Evolutionary conservation across 2,329 filamentous ascomycete genomes (phyloP), one percentile per base, ranked within the genome.

Genomic region (Pseudogymnoascus verrucosus): DNA sequence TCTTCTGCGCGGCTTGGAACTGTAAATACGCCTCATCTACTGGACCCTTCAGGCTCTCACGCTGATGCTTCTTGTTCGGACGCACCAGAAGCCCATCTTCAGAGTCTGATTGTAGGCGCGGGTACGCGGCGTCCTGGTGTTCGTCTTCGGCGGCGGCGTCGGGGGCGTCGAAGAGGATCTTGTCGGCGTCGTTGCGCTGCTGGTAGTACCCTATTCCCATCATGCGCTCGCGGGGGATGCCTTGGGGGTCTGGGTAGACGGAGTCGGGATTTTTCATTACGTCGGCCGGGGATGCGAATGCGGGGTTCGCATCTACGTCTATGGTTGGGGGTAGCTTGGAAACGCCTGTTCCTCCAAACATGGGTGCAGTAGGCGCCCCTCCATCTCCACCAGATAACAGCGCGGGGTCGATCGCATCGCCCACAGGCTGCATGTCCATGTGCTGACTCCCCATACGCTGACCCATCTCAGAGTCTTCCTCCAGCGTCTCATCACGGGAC

Each of bases 191-290:
- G 63, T 68, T 68, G 16, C 63, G 67, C 64, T 70, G 65, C 51
- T 71, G 69, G 59, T 71, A 73, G 64, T 70, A 72, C 12, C 70
- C 71, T 37, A 69, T 66, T 28, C 71, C 70, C 68, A 74, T 72
- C 69, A 71, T 71, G 5, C 68, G 68, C 11, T 65, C 65, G 28
- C 67, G 67, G 7, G 26, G 51, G 4, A 57, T n/a, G 5, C 62
- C 67, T 59, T 67, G 28, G 26, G 68, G 68, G 31, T 72, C 66
- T n/a, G 67, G 69, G 44, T 70, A 69, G 21, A 36, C 7, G 12
- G 51, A 19, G 44, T 34, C 21, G 26, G 51, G 16, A 4, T 31
- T 6, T 31, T 59, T 34, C 51, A 59, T 14, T 12, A 59, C 3
- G 23, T 59, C 51, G 26, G 51, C 14, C 0, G 51, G 51, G 5